Evolutionary conservation across 1,284 basidiomycete genomes (phyloP).

Genomic region (Porodaedalea pini): DNA sequence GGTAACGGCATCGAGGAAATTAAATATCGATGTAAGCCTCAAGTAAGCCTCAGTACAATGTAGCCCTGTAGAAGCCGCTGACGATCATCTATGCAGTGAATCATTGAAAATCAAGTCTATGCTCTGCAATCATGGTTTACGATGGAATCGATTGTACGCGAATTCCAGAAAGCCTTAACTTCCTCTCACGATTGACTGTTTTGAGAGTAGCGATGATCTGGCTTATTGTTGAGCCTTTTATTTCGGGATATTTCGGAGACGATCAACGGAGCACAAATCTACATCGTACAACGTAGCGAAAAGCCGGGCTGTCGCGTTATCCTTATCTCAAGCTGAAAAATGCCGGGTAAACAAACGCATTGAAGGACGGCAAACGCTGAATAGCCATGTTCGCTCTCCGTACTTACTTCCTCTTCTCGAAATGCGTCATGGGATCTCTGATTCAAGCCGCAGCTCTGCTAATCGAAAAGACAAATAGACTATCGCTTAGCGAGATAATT

Average conservation of each 20-base stretch:
- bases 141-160: not conserved
- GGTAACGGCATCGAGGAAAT: not conserved
- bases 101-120: too few relatives aligned
- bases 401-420: too few relatives aligned
- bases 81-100: too few relatives aligned
- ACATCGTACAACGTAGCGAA: not conserved
- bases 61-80: too few relatives aligned
- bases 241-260: not conserved
- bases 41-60: not conserved
- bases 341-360: not conserved
- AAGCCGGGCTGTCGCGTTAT: not conserved
- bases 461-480: not conserved
- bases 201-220: slow-evolving; percentile 1
- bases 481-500: not conserved
- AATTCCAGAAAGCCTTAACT: slow-evolving; percentile 1
- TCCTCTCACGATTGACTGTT: not conserved
- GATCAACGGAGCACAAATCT: not conserved
- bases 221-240: not conserved
- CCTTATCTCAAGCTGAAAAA: not conserved
- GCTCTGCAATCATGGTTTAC: not conserved
- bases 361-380: not conserved
- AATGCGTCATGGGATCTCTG: not conserved
- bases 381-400: not conserved
- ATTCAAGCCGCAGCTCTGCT: not conserved
- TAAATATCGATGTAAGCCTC: not conserved